Conservation (phyloP, 2,329 filamentous ascomycete genomes). For the Xylariaceae sp. region DNA sequence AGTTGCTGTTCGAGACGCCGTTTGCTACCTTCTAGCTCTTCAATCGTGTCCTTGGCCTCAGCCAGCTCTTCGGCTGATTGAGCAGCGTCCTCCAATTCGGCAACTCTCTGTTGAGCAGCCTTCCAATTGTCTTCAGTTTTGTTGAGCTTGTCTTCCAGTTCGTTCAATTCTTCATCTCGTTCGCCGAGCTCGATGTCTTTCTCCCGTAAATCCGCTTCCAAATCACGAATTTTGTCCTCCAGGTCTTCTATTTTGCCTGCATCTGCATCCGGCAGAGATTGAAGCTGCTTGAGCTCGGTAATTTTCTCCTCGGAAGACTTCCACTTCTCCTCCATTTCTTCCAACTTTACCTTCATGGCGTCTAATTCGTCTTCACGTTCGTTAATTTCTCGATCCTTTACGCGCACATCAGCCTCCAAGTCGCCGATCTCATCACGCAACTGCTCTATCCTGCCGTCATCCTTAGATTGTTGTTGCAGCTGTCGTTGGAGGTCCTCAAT, state of each 20-base stretch:
- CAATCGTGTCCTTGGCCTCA: conserved; percentile 44
- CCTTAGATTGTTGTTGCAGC: conserved; percentile 61
- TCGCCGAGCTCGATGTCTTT: conserved; percentile 64
- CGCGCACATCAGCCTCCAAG: conserved; percentile 74
- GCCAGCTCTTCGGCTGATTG: neutral
- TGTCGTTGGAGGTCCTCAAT: conserved; percentile 66
- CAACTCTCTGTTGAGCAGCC: conserved; percentile 55
- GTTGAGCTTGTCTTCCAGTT: conserved; percentile 54
- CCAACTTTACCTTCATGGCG: conserved; percentile 60
- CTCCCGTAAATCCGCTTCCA: conserved; percentile 59
- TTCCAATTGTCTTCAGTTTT: conserved; percentile 65
- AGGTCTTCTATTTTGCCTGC: conserved; percentile 47
- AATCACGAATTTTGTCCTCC: conserved; percentile 32
- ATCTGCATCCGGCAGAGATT: conserved; percentile 51
- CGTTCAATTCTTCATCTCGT: conserved; percentile 57
- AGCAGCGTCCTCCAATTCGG: conserved; percentile 48
- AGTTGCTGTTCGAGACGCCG: conserved; percentile 59
- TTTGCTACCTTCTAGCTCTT: too few relatives aligned
- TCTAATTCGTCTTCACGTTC: conserved; percentile 79
- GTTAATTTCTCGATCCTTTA: conserved; percentile 75
- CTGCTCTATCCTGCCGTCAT: conserved; percentile 66
- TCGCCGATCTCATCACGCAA: conserved; percentile 77
- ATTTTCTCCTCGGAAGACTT: conserved; percentile 37
- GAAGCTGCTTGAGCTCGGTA: conserved; percentile 32
- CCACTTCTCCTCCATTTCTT: conserved; percentile 53